phyloP scores from a whole-genome alignment of 495 filamentous ascomycete genomes.

The Xylaria grammica region DNA sequence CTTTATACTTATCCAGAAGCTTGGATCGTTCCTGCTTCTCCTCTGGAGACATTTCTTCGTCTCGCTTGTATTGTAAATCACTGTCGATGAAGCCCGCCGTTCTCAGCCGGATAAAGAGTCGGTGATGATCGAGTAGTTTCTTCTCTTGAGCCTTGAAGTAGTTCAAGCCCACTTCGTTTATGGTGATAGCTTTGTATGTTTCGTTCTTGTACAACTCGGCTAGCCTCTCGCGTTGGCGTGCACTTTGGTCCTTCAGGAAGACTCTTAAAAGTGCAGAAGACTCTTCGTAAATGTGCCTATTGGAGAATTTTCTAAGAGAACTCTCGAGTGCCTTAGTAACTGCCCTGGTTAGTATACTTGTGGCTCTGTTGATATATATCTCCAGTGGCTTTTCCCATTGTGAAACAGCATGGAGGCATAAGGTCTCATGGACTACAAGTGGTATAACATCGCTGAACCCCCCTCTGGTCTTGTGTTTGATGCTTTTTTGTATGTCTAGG shows the following conservation, averaged over 20 bases:
- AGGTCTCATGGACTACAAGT: slow-evolving; percentile 35
- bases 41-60: slow-evolving; percentile 43
- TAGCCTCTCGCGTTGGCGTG: slow-evolving; percentile 27
- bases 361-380: slow-evolving; percentile 35
- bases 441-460: slow-evolving; percentile 44
- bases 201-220: slow-evolving; percentile 37
- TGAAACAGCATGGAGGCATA: slow-evolving; percentile 35
- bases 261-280: slow-evolving; percentile 31
- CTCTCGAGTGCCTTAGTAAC: slow-evolving; percentile 30
- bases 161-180: slow-evolving; percentile 35
- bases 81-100: slow-evolving; percentile 21
- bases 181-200: slow-evolving; percentile 38
- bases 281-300: slow-evolving; percentile 38
- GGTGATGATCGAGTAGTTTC: slow-evolving; percentile 32
- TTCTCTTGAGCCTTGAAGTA: slow-evolving; percentile 36
- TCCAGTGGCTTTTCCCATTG: slow-evolving; percentile 36
- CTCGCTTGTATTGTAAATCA: slow-evolving; percentile 17
- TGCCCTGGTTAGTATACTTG: slow-evolving; percentile 24
- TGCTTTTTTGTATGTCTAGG: slow-evolving; percentile 34
- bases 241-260: slow-evolving; percentile 35
- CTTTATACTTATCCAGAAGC: slow-evolving; percentile 27
- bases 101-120: slow-evolving; percentile 38
- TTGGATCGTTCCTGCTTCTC: slow-evolving; percentile 25
- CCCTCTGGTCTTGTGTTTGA: slow-evolving; percentile 36
- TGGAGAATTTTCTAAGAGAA: slow-evolving; percentile 36